A percentile compares a stretch with the other conserved stretches of the same genome.
phyloP scores from a whole-genome alignment of 129 eudicot species.

The Daucus carota region DNA sequence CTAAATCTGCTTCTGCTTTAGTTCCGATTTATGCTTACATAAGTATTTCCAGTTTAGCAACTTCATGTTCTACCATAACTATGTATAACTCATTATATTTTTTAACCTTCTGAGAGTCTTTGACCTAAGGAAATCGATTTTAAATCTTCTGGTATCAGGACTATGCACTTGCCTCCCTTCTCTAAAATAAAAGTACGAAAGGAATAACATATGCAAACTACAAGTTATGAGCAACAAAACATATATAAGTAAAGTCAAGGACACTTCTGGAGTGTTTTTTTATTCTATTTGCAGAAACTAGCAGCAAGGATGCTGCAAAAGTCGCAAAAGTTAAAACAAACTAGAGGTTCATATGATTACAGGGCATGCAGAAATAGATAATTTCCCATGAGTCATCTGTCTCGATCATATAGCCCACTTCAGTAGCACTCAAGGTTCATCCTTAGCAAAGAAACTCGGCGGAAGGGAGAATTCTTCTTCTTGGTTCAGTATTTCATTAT shows the following conservation, averaged over 20 bases:
- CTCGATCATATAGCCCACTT: not conserved
- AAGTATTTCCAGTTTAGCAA: not conserved
- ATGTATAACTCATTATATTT: too few species aligned
- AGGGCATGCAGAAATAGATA: not conserved
- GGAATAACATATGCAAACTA: not conserved
- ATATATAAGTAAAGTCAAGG: not conserved
- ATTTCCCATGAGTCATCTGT: not conserved
- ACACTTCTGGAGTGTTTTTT: not conserved
- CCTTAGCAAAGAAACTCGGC: constrained; percentile 59
- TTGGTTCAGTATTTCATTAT: constrained; percentile 50
- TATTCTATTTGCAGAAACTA: not conserved
- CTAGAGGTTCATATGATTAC: not conserved
- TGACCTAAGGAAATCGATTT: too few species aligned
- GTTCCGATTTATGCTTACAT: not conserved
- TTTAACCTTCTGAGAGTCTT: too few species aligned
- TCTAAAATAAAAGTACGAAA: too few species aligned
- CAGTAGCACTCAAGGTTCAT: constrained; percentile 44
- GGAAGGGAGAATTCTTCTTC: constrained; percentile 88
- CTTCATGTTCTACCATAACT: not conserved
- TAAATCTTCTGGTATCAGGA: too few species aligned
- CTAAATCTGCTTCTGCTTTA: not conserved
- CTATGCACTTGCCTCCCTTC: too few species aligned
- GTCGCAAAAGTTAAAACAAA: not conserved
- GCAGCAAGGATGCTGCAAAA: not conserved
- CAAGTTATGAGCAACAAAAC: not conserved